A percentile compares a stretch with the other conserved stretches of the same genome.
These are phyloP conservation scores for Kluyveromyces siamensis DNA, from an alignment of 805 yeast genomes.

Conservation along the genomic window DNA sequence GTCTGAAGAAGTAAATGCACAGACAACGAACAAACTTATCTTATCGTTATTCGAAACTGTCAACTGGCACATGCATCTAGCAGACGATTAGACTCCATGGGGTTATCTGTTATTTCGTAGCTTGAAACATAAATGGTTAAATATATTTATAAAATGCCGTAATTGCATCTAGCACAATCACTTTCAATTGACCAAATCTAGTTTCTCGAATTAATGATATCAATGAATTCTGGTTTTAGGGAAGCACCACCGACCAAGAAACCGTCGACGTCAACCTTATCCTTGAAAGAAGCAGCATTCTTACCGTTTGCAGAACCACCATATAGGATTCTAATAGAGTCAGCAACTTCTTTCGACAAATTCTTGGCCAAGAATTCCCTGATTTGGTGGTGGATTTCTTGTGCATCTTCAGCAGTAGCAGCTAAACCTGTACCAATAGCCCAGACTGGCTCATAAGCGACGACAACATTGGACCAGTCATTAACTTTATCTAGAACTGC, in stretches of 20 bases:
- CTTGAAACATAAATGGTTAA: conserved; percentile 1
- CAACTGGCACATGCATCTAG: no score
- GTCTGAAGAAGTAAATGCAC: conserved; percentile 33
- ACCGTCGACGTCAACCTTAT: conserved; percentile 91
- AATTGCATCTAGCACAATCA: no score
- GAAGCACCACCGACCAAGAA: conserved; percentile 99
- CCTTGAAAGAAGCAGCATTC: conserved; percentile 85
- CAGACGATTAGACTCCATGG: background rate
- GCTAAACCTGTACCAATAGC: conserved; percentile 99
- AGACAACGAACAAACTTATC: no score
- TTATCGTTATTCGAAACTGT: no score
- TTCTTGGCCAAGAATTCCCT: conserved; percentile 72
- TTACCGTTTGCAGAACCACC: conserved; percentile 98
- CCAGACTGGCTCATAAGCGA: conserved; percentile 99
- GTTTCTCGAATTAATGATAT: conserved; percentile 86
- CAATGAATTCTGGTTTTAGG: conserved; percentile 94
- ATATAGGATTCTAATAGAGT: conserved; percentile 79
- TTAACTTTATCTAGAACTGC: conserved; percentile 73
- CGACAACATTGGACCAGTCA: conserved; percentile 88
- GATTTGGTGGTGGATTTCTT: conserved; percentile 83
- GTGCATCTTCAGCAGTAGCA: conserved; percentile 97
- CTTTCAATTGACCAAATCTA: conserved; percentile 25
- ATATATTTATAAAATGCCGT: no score
- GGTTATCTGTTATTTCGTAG: conserved; percentile 1
- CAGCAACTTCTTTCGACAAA: conserved; percentile 74